A percentile compares a stretch with the other conserved stretches of the same genome.
These are phyloP conservation scores for Penicillium paxilli DNA, from an alignment of 495 filamentous ascomycete species.

Conservation along the genomic window DNA sequence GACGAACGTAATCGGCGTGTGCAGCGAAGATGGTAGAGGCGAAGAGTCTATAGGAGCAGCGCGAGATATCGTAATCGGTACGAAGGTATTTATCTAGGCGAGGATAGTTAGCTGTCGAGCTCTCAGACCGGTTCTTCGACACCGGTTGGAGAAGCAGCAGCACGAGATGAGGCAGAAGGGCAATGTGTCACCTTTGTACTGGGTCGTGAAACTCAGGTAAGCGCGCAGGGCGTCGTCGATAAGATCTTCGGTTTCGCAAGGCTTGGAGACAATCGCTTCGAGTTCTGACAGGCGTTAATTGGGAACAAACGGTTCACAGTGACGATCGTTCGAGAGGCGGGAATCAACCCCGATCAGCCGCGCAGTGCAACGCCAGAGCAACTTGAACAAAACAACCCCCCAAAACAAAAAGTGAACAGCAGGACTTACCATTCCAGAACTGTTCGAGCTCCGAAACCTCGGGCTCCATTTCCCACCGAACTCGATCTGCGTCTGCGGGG, in stretches of 20 bases:
- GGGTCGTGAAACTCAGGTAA: constrained; percentile 77
- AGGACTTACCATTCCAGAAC: constrained; percentile 81
- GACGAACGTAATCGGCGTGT: constrained; percentile 84
- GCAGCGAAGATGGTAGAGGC: constrained; percentile 69
- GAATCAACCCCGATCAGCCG: background rate
- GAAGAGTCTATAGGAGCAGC: constrained; percentile 79
- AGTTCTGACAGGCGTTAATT: constrained; percentile 59
- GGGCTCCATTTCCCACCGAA: constrained; percentile 49
- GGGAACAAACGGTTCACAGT: constrained; percentile 1
- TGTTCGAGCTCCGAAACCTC: constrained; percentile 82
- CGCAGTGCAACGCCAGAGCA: too few relatives aligned
- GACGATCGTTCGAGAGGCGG: constrained; percentile 8
- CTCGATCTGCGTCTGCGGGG: constrained; percentile 39
- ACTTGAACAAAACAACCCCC: too few relatives aligned
- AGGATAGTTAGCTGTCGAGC: background rate
- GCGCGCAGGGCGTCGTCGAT: constrained; percentile 87
- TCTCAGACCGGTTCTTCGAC: background rate
- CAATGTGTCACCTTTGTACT: constrained; percentile 60
- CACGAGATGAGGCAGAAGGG: background rate
- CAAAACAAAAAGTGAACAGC: too few relatives aligned
- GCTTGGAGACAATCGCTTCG: constrained; percentile 70
- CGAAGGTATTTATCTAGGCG: constrained; percentile 70
- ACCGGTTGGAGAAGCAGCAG: background rate
- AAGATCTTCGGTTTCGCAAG: constrained; percentile 70
- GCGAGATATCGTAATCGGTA: constrained; percentile 82